These are phyloP conservation scores for Chaetomiaceae sp. DNA, from an alignment of 2,329 filamentous ascomycete genomes.

Conservation along the genomic window DNA sequence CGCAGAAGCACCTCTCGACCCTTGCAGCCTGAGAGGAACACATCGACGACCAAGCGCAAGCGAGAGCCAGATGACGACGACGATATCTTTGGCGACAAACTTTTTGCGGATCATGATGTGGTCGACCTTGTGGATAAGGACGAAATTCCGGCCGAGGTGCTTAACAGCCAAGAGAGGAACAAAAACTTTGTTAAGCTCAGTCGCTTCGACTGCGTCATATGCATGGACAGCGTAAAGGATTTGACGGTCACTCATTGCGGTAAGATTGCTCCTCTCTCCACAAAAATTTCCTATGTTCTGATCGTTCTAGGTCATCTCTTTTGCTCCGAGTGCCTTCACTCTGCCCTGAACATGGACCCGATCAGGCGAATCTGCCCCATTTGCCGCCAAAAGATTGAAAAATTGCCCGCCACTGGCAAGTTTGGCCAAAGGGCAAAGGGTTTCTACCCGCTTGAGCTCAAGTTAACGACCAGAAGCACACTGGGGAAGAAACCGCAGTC, in stretches of 20 bases:
- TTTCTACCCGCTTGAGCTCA: conserved; percentile 57
- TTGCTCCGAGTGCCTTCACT: conserved; percentile 59
- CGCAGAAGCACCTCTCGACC: not conserved
- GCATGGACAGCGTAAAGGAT: conserved; percentile 57
- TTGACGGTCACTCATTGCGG: conserved; percentile 64
- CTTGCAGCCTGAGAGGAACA: not conserved
- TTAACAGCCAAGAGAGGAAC: conserved; percentile 29
- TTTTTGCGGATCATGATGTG: conserved; percentile 18
- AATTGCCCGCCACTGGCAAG: conserved; percentile 32
- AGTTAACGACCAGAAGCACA: conserved; percentile 54
- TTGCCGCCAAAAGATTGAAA: conserved; percentile 56
- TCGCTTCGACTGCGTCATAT: conserved; percentile 62
- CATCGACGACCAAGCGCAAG: conserved; percentile 18
- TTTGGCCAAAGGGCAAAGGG: conserved; percentile 40
- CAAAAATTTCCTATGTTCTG: conserved; percentile 7
- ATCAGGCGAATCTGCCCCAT: conserved; percentile 59
- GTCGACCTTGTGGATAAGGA: conserved; percentile 43
- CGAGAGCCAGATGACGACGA: conserved; percentile 19
- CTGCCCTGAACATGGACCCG: conserved; percentile 53
- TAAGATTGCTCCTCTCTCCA: conserved; percentile 37
- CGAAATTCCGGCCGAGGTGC: conserved; percentile 36
- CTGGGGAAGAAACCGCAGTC: conserved; percentile 28
- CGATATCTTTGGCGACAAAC: conserved; percentile 29
- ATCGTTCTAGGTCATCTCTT: conserved; percentile 56
- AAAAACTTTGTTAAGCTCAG: conserved; percentile 51